These are phyloP conservation scores for Diplodia scrobiculata DNA, from an alignment of 2,329 filamentous ascomycete species.

Conservation along the genomic window DNA sequence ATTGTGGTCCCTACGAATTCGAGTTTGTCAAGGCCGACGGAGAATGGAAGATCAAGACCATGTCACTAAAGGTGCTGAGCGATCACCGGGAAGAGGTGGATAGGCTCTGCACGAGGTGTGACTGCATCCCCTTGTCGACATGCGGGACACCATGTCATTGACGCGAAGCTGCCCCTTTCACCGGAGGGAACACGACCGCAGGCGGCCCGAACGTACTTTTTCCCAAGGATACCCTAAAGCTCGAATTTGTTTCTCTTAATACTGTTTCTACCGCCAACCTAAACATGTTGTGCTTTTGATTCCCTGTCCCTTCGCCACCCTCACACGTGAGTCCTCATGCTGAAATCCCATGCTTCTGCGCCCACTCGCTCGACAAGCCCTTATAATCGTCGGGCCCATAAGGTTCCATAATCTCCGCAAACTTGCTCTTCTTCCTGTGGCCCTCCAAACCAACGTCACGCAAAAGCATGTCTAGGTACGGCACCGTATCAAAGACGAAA, in stretches of 20 bases:
- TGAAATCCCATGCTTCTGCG: not conserved
- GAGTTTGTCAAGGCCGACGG: not conserved
- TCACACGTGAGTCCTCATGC: not conserved
- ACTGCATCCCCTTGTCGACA: constrained; percentile 1
- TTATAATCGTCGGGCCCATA: constrained; percentile 64
- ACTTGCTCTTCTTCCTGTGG: constrained; percentile 56
- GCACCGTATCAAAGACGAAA: constrained; percentile 74
- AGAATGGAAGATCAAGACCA: constrained; percentile 15
- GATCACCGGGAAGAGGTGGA: constrained; percentile 13
- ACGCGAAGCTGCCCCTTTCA: not conserved
- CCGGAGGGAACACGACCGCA: not conserved
- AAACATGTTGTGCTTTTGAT: not conserved
- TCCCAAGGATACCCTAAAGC: constrained; percentile 15
- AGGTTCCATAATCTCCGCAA: constrained; percentile 57
- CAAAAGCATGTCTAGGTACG: constrained; percentile 70
- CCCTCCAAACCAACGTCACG: constrained; percentile 64
- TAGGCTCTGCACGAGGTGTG: not conserved
- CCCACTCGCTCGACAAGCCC: constrained; percentile 58
- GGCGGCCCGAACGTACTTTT: not conserved
- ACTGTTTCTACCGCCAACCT: not conserved
- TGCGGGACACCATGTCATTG: constrained; percentile 11
- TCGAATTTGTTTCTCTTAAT: not conserved
- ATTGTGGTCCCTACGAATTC: not conserved
- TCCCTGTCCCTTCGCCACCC: not conserved
- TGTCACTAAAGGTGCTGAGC: constrained; percentile 14